These are phyloP conservation scores for Cynara cardunculus DNA, from an alignment of 129 eudicot species.

Conservation along the genomic window DNA sequence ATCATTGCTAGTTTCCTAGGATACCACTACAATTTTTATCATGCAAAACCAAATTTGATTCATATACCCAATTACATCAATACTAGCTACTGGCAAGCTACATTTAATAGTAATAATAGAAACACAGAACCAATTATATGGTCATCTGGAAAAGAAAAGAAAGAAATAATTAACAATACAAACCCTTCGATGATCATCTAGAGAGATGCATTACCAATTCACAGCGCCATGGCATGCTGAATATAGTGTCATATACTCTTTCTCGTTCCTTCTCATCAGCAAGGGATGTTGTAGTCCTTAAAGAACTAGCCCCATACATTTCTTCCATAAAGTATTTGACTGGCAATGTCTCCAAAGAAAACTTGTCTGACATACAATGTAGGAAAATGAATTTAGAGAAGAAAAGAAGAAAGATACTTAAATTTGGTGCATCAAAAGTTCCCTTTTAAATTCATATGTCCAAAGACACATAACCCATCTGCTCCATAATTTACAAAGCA, in stretches of 20 bases:
- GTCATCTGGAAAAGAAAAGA: not conserved
- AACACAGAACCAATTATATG: not conserved
- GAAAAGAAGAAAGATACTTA: conserved; percentile 6
- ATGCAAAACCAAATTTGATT: not conserved
- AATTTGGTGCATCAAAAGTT: not conserved
- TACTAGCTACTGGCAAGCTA: not conserved
- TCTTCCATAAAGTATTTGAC: conserved; percentile 74
- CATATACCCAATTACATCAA: not conserved
- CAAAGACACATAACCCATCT: not conserved
- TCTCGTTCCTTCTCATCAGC: conserved; percentile 94
- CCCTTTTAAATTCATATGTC: conserved; percentile 2
- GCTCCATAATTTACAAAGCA: not conserved
- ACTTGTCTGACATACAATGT: conserved; percentile 44
- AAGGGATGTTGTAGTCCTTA: conserved; percentile 70
- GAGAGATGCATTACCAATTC: conserved; percentile 61
- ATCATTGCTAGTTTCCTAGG: too few relatives aligned
- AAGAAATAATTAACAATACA: not conserved
- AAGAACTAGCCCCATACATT: conserved; percentile 75
- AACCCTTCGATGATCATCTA: not conserved
- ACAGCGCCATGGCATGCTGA: conserved; percentile 98
- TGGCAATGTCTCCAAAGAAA: conserved; percentile 64
- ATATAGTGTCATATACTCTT: conserved; percentile 93
- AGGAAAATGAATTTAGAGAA: conserved; percentile 7
- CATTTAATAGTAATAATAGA: not conserved
- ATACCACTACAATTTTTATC: too few relatives aligned